These are phyloP conservation scores for Arbutus unedo DNA, from an alignment of 148 eudicot genomes.

Conservation along the genomic window DNA sequence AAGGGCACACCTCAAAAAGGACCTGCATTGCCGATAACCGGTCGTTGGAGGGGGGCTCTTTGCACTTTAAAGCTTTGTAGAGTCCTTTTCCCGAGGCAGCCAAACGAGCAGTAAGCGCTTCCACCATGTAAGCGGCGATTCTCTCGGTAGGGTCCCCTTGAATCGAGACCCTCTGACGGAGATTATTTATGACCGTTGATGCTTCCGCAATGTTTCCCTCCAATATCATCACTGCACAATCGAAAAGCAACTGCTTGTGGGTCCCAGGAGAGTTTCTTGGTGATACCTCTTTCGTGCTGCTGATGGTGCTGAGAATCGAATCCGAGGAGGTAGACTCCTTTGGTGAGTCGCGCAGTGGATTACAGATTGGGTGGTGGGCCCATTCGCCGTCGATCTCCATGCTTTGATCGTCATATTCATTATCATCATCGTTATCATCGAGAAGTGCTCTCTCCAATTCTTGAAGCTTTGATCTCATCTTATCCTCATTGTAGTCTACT, in stretches of 20 bases:
- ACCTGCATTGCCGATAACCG: conserved; percentile 91
- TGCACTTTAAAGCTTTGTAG: conserved; percentile 82
- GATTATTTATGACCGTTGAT: conserved; percentile 55
- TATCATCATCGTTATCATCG: conserved; percentile 38
- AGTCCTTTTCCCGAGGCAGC: conserved; percentile 78
- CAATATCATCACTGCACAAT: conserved; percentile 70
- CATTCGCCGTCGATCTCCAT: conserved; percentile 74
- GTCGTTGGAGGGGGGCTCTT: conserved; percentile 72
- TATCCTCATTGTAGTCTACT: conserved; percentile 50
- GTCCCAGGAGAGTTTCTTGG: conserved; percentile 22
- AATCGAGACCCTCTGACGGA: conserved; percentile 72
- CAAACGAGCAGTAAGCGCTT: conserved; percentile 84
- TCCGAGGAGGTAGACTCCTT: conserved; percentile 72
- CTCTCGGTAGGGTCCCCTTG: conserved; percentile 89
- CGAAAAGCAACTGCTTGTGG: conserved; percentile 63
- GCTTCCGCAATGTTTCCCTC: conserved; percentile 64
- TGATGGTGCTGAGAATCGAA: conserved; percentile 54
- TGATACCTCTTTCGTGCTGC: conserved; percentile 45
- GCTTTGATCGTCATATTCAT: conserved; percentile 28
- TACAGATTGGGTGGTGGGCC: conserved; percentile 29
- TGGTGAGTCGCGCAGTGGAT: conserved; percentile 53
- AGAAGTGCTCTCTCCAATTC: conserved; percentile 89
- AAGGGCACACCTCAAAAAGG: conserved; percentile 90
- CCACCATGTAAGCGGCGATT: conserved; percentile 95
- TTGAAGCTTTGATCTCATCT: conserved; percentile 70